Evolutionary conservation across 225 moss, liverwort and hornwort genomes (phyloP).

Genomic region (Polytrichum formosum): DNA sequence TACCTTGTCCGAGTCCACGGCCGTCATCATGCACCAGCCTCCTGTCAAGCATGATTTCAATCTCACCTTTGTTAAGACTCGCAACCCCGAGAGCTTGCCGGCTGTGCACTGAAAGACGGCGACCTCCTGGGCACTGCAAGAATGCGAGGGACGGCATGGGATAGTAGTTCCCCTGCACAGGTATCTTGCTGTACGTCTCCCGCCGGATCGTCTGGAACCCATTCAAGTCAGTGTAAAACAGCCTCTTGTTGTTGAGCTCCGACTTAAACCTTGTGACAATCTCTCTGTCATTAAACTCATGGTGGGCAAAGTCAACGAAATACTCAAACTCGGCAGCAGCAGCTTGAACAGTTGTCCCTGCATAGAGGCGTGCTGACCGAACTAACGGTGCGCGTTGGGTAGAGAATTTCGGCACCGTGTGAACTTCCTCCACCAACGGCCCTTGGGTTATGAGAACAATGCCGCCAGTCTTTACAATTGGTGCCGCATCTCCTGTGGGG

Average conservation of each 20-base stretch:
- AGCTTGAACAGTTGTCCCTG: conserved; percentile 69
- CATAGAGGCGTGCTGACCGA: conserved; percentile 78
- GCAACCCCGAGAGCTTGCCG: conserved; percentile 93
- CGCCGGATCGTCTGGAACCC: conserved; percentile 90
- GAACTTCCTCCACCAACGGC: conserved; percentile 76
- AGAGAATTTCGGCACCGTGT: conserved; percentile 57
- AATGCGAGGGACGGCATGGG: conserved; percentile 95
- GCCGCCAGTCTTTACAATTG: conserved; percentile 73
- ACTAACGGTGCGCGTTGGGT: conserved; percentile 47
- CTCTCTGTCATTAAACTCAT: conserved; percentile 74
- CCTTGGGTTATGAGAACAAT: conserved; percentile 59
- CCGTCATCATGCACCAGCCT: conserved; percentile 73
- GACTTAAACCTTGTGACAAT: conserved; percentile 88
- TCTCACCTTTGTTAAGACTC: conserved; percentile 77
- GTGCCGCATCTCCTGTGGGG: conserved; percentile 62
- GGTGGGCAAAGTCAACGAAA: conserved; percentile 51
- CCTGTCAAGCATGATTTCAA: conserved; percentile 97
- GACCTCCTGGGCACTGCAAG: conserved; percentile 85
- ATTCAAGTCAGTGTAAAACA: conserved; percentile 93
- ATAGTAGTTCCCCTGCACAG: conserved; percentile 95
- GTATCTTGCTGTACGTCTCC: conserved; percentile 82
- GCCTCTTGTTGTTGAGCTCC: conserved; percentile 64
- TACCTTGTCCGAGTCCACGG: conserved; percentile 89
- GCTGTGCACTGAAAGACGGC: conserved; percentile 91
- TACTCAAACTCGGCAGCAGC: conserved; percentile 86